A percentile compares a stretch with the other conserved stretches of the same genome.
phyloP scores from a whole-genome alignment of 106 monocot genomes.

The Vanilla planifolia region DNA sequence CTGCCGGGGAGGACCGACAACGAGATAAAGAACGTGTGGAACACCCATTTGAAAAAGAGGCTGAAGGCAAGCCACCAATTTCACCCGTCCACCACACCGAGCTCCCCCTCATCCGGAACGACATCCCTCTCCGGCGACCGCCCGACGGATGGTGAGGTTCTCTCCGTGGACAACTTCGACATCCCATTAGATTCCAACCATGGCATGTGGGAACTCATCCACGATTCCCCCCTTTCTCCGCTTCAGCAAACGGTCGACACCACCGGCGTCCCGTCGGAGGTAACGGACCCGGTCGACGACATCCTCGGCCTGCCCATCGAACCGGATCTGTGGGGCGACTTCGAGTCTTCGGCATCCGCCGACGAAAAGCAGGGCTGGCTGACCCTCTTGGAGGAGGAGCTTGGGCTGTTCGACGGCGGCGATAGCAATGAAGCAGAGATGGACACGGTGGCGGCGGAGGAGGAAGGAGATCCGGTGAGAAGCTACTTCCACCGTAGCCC shows the following conservation, averaged over 20 bases:
- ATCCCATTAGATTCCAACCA: too few species aligned
- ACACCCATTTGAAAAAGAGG: slow-evolving; percentile 79
- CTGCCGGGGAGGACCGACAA: slow-evolving; percentile 80
- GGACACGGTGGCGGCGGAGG: not conserved
- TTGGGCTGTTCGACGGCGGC: slow-evolving; percentile 23
- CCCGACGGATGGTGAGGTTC: not conserved
- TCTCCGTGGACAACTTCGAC: slow-evolving; percentile 14
- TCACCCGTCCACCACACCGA: not conserved
- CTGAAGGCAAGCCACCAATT: not conserved
- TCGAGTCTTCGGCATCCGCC: slow-evolving; percentile 5
- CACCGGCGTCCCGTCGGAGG: too few species aligned
- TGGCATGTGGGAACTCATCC: too few species aligned
- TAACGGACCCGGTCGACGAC: too few species aligned
- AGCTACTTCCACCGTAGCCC: slow-evolving; percentile 1
- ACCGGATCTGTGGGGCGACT: slow-evolving; percentile 30
- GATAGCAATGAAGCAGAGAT: not conserved
- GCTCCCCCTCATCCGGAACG: not conserved
- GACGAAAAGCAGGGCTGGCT: slow-evolving; percentile 22
- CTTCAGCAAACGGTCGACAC: too few species aligned
- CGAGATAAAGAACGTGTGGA: slow-evolving; percentile 89
- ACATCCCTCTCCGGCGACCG: not conserved
- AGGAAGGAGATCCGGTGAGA: not conserved
- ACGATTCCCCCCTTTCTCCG: too few species aligned
- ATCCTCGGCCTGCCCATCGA: too few species aligned
- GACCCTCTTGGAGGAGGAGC: slow-evolving; percentile 46